These are phyloP conservation scores for Aegilops longissima DNA, from an alignment of 176 grass and related monocot genomes.

Conservation along the genomic window DNA sequence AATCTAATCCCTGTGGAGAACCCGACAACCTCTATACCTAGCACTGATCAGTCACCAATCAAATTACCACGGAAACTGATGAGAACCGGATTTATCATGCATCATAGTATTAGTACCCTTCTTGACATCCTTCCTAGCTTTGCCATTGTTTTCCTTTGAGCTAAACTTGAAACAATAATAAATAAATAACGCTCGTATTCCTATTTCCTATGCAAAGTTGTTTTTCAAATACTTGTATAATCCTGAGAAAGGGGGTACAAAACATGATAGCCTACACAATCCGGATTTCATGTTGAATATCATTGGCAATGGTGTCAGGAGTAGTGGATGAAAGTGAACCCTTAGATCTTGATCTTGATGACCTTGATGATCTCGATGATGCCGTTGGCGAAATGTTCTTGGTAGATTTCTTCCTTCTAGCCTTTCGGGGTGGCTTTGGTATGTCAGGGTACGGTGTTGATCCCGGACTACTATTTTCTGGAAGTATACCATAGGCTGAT, in stretches of 20 bases:
- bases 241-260: neutral
- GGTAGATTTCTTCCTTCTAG: slow-evolving; percentile 53
- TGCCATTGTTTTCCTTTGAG: neutral
- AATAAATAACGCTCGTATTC: neutral
- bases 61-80: neutral
- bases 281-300: slow-evolving; percentile 25
- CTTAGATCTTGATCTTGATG: slow-evolving; percentile 63
- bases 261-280: slow-evolving; percentile 36
- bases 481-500: slow-evolving; percentile 59
- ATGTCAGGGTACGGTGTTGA: slow-evolving; percentile 50
- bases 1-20: too few relatives aligned
- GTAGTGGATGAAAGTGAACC: slow-evolving; percentile 43
- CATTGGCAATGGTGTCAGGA: neutral
- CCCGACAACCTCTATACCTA: too few relatives aligned
- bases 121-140: neutral
- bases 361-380: slow-evolving; percentile 46
- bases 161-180: neutral
- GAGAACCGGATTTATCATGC: neutral
- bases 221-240: neutral
- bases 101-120: neutral
- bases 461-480: slow-evolving; percentile 42
- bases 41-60: neutral
- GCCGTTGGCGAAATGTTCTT: slow-evolving; percentile 45
- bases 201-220: neutral
- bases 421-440: slow-evolving; percentile 69